Conservation (phyloP, 192 early-diverging fungal species). For the Globomyces pollinis-pini region DNA sequence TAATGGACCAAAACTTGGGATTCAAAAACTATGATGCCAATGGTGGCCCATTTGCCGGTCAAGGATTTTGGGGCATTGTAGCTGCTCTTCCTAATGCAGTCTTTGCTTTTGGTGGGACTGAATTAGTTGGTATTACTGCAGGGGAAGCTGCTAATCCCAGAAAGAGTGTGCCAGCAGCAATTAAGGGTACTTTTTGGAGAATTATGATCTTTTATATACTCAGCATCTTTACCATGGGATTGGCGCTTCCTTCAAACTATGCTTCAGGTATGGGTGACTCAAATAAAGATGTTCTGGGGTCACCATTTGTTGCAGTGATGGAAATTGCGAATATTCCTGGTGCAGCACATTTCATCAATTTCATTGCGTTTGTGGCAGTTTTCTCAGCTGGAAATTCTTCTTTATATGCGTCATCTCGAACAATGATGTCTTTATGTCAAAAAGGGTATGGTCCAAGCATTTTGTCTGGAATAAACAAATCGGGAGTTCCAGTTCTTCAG, state of each 20-base stretch:
- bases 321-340: constrained; percentile 44
- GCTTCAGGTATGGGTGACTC: constrained; percentile 10
- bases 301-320: constrained; percentile 60
- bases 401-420: constrained; percentile 57
- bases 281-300: constrained; percentile 38
- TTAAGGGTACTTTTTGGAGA: constrained; percentile 54
- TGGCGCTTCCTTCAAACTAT: constrained; percentile 20
- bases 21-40: constrained; percentile 31
- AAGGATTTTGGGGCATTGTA: constrained; percentile 21
- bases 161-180: constrained; percentile 23
- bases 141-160: constrained; percentile 53
- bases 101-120: constrained; percentile 76
- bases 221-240: constrained; percentile 47
- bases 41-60: constrained; percentile 32
- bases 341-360: constrained; percentile 58
- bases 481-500: neutral
- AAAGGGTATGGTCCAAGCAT: constrained; percentile 14
- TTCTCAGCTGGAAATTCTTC: constrained; percentile 62
- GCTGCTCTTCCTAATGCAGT: constrained; percentile 54
- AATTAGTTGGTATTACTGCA: constrained; percentile 57
- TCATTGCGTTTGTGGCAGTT: constrained; percentile 50
- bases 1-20: constrained; percentile 11
- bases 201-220: constrained; percentile 57
- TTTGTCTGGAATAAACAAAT: constrained; percentile 37
- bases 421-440: constrained; percentile 21